These are phyloP conservation scores for Avena atlantica DNA, from an alignment of 176 grass and related monocot genomes.

Conservation along the genomic window DNA sequence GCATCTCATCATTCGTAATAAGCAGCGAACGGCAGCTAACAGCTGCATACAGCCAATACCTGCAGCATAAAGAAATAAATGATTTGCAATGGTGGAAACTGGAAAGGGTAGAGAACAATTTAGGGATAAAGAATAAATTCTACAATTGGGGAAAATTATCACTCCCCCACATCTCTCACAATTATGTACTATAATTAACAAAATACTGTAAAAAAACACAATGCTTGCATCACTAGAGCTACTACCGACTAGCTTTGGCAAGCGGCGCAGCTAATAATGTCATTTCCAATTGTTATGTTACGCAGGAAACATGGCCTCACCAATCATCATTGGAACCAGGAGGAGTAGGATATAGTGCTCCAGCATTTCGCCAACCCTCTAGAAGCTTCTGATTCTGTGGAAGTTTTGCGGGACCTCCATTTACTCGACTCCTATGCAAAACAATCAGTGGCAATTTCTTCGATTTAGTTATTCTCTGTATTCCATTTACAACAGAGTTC, in stretches of 20 bases:
- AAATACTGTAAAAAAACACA: background rate
- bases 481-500: slow-evolving; percentile 72
- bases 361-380: slow-evolving; percentile 64
- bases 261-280: background rate
- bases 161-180: background rate
- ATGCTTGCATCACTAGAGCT: background rate
- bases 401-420: slow-evolving; percentile 50
- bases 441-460: slow-evolving; percentile 86
- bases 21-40: slow-evolving; percentile 74
- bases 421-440: slow-evolving; percentile 65
- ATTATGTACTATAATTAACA: slow-evolving; percentile 4
- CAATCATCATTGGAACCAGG: slow-evolving; percentile 95
- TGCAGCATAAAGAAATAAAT: slow-evolving; percentile 36
- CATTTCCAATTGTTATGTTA: slow-evolving; percentile 4
- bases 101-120: background rate
- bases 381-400: slow-evolving; percentile 75
- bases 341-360: slow-evolving; percentile 74
- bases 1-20: slow-evolving; percentile 98
- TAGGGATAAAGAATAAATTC: slow-evolving; percentile 3
- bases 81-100: slow-evolving; percentile 19
- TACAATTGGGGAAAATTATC: background rate
- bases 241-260: background rate
- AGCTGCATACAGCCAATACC: slow-evolving; percentile 96
- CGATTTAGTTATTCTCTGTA: slow-evolving; percentile 71
- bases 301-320: slow-evolving; percentile 44